phyloP scores from a whole-genome alignment of 2,329 filamentous ascomycete species.

The Phoma sp. region DNA sequence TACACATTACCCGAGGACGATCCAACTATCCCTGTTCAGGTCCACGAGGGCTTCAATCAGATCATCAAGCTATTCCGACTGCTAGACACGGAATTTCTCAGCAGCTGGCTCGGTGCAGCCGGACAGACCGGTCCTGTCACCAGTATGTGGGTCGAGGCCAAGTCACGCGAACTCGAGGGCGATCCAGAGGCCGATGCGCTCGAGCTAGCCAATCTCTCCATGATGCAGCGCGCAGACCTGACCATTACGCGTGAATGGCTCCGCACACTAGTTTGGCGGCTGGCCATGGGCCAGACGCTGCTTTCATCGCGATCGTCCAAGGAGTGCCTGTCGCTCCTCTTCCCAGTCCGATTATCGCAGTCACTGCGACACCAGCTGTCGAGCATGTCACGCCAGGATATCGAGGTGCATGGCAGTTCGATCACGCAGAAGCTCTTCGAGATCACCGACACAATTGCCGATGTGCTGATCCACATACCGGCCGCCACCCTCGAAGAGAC shows the following conservation, averaged over 20 bases:
- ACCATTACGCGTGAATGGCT: slow-evolving; percentile 59
- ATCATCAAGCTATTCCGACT: slow-evolving; percentile 55
- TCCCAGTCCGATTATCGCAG: slow-evolving; percentile 54
- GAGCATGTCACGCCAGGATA: slow-evolving; percentile 53
- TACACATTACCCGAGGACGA: slow-evolving; percentile 51
- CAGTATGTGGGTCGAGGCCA: slow-evolving; percentile 54
- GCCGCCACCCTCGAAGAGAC: slow-evolving; percentile 56
- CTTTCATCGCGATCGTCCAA: slow-evolving; percentile 50
- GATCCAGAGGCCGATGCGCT: slow-evolving; percentile 46
- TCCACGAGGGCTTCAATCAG: slow-evolving; percentile 54
- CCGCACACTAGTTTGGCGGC: slow-evolving; percentile 57
- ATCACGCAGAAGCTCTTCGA: slow-evolving; percentile 67
- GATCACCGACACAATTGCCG: slow-evolving; percentile 65
- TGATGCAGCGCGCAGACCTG: slow-evolving; percentile 58
- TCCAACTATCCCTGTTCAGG: slow-evolving; percentile 45
- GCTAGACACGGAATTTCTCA: slow-evolving; percentile 54
- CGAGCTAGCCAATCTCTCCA: slow-evolving; percentile 49
- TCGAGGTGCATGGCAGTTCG: slow-evolving; percentile 62
- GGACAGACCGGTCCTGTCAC: slow-evolving; percentile 44
- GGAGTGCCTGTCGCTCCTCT: slow-evolving; percentile 51
- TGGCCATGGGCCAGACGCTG: slow-evolving; percentile 57
- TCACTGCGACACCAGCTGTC: slow-evolving; percentile 53
- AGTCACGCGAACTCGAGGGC: slow-evolving; percentile 53
- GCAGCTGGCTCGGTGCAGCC: slow-evolving; percentile 51
- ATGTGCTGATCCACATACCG: slow-evolving; percentile 62